These are phyloP conservation scores for Aspergillus sp. DNA, from an alignment of 2,329 filamentous ascomycete species.

Conservation along the genomic window DNA sequence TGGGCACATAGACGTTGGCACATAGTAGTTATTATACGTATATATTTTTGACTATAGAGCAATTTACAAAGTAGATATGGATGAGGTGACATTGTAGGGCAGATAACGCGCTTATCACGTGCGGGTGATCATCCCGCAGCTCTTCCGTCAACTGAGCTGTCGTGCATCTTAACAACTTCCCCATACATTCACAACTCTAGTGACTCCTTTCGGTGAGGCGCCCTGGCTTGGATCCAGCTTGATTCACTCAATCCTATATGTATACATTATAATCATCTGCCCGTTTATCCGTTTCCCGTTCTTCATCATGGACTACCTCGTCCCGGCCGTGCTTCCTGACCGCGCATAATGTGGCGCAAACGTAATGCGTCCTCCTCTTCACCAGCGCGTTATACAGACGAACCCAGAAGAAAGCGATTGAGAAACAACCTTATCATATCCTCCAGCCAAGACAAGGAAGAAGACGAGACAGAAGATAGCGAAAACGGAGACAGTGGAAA, in stretches of 20 bases:
- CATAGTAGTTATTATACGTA: not conserved
- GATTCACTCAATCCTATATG: not conserved
- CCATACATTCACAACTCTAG: not conserved
- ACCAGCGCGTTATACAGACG: constrained; percentile 8
- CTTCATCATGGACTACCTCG: constrained; percentile 13
- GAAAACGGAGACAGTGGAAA: constrained; percentile 1
- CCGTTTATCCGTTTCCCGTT: not conserved
- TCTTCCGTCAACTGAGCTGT: constrained; percentile 5
- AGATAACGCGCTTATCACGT: constrained; percentile 26
- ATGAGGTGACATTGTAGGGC: constrained; percentile 8
- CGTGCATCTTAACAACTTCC: not conserved
- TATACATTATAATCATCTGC: not conserved
- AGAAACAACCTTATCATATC: constrained; percentile 5
- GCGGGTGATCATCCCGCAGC: constrained; percentile 20
- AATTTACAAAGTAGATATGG: not conserved
- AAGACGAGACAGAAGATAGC: constrained; percentile 2
- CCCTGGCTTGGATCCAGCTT: too few relatives aligned
- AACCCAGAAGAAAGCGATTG: constrained; percentile 5
- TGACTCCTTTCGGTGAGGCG: not conserved
- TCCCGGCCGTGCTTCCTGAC: constrained; percentile 9
- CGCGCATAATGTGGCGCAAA: constrained; percentile 22
- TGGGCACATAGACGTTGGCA: not conserved
- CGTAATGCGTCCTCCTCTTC: constrained; percentile 13
- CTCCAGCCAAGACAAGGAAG: constrained; percentile 9
- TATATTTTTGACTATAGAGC: not conserved